Conservation (phyloP, 2,329 filamentous ascomycete genomes). For the Fusarium subtropicale region DNA sequence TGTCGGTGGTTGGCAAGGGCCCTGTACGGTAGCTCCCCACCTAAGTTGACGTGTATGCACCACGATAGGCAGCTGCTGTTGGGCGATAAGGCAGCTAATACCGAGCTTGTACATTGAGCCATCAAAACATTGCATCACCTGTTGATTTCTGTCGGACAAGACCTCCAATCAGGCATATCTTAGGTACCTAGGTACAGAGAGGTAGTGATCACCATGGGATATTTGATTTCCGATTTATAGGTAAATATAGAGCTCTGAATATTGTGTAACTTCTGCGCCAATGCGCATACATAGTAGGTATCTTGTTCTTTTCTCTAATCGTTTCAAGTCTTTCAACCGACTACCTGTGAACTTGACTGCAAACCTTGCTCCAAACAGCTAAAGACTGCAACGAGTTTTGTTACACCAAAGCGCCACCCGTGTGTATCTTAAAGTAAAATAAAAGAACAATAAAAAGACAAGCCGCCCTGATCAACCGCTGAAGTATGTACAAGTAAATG, state of each 20-base stretch:
- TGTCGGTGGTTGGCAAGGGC: conserved; percentile 31
- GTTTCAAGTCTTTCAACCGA: conserved; percentile 3
- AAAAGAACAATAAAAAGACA: conserved; percentile 27
- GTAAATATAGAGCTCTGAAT: neutral
- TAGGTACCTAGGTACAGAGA: neutral
- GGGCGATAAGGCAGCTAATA: conserved; percentile 24
- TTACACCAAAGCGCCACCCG: conserved; percentile 38
- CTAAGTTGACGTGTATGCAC: neutral
- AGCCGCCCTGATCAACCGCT: conserved; percentile 32
- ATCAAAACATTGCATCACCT: conserved; percentile 43
- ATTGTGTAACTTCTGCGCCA: neutral
- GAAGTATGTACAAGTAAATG: conserved; percentile 39
- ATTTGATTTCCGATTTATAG: neutral
- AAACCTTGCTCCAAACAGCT: conserved; percentile 11
- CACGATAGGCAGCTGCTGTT: conserved; percentile 25
- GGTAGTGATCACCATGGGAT: neutral
- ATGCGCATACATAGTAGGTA: neutral
- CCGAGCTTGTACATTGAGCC: conserved; percentile 5
- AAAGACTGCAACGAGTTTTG: conserved; percentile 23
- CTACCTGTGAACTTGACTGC: conserved; percentile 4
- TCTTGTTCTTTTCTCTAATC: conserved; percentile 12
- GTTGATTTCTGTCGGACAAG: neutral
- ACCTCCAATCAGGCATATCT: neutral
- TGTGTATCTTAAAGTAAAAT: conserved; percentile 30
- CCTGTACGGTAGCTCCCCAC: conserved; percentile 32